Percentiles rank a stretch among this genome's conserved stretches.
These are phyloP conservation scores for Gossypium turneri DNA, from an alignment of 345 rosid species.

Conservation along the genomic window DNA sequence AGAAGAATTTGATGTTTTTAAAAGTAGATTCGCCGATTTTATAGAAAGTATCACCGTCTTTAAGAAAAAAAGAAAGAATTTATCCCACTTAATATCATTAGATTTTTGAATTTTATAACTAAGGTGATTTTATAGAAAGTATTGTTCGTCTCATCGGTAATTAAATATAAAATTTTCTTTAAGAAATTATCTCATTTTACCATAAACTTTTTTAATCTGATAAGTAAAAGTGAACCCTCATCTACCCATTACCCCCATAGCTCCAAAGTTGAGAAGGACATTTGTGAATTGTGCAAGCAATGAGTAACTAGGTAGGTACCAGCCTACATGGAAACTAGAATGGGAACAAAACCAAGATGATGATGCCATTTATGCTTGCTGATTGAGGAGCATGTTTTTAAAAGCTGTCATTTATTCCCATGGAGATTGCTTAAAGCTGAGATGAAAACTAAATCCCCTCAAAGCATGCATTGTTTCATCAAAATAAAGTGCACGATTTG, in stretches of 20 bases:
- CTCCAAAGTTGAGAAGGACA: background rate
- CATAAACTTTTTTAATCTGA: too few relatives aligned
- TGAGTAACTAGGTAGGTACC: background rate
- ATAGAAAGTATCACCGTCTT: too few relatives aligned
- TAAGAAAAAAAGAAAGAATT: too few relatives aligned
- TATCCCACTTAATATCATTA: too few relatives aligned
- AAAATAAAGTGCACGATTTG: conserved; percentile 11
- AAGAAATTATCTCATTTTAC: too few relatives aligned
- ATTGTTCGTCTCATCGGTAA: too few relatives aligned
- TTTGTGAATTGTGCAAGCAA: background rate
- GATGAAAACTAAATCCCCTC: conserved; percentile 12
- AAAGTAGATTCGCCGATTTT: too few relatives aligned
- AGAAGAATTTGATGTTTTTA: too few relatives aligned
- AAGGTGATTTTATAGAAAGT: too few relatives aligned
- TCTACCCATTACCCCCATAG: background rate
- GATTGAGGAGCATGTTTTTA: conserved; percentile 6
- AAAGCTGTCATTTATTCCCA: background rate
- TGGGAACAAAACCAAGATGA: conserved; percentile 15
- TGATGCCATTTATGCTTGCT: conserved; percentile 23
- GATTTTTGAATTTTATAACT: too few relatives aligned
- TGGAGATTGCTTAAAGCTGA: conserved; percentile 28
- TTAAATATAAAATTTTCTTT: too few relatives aligned
- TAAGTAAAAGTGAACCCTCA: background rate
- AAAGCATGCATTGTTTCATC: background rate
- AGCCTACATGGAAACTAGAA: background rate